These are phyloP conservation scores for Penicillium egyptiacum DNA, from an alignment of 495 filamentous ascomycete species.

Conservation along the genomic window DNA sequence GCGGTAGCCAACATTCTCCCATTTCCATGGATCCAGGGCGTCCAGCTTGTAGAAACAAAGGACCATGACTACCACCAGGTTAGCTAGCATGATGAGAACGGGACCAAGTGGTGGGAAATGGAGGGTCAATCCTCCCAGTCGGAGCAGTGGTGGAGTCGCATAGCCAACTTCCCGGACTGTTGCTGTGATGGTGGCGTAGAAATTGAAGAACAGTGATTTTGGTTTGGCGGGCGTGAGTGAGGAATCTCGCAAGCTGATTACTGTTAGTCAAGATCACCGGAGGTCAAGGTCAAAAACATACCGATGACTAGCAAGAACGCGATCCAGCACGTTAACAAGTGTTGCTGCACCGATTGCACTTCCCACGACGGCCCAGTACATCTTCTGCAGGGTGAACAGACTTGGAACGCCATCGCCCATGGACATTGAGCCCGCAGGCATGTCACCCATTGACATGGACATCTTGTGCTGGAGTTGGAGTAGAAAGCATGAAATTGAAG, in stretches of 20 bases:
- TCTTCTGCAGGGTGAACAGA: constrained; percentile 49
- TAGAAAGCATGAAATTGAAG: not conserved
- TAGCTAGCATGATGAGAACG: constrained; percentile 37
- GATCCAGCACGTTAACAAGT: constrained; percentile 50
- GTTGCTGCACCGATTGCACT: constrained; percentile 53
- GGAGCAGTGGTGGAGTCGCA: constrained; percentile 56
- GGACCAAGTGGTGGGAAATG: constrained; percentile 49
- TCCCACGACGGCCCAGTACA: constrained; percentile 64
- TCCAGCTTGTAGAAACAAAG: constrained; percentile 47
- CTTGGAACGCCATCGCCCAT: constrained; percentile 49
- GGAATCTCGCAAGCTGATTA: constrained; percentile 29
- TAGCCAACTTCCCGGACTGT: constrained; percentile 65
- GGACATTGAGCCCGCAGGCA: constrained; percentile 45
- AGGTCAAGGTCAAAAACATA: constrained; percentile 18
- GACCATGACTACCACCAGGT: constrained; percentile 40
- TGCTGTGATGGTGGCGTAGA: constrained; percentile 68
- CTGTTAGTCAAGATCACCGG: not conserved
- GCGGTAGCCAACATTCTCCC: constrained; percentile 74
- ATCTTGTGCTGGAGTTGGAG: constrained; percentile 12
- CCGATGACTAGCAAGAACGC: constrained; percentile 49
- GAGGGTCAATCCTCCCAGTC: constrained; percentile 44
- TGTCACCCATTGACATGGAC: constrained; percentile 33
- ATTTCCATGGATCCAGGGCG: constrained; percentile 43
- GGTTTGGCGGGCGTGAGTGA: constrained; percentile 62
- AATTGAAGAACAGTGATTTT: constrained; percentile 51